A percentile compares a stretch with the other conserved stretches of the same genome.
phyloP scores from a whole-genome alignment of 768 basidiomycete species.

The Leccinum sublutescens region DNA sequence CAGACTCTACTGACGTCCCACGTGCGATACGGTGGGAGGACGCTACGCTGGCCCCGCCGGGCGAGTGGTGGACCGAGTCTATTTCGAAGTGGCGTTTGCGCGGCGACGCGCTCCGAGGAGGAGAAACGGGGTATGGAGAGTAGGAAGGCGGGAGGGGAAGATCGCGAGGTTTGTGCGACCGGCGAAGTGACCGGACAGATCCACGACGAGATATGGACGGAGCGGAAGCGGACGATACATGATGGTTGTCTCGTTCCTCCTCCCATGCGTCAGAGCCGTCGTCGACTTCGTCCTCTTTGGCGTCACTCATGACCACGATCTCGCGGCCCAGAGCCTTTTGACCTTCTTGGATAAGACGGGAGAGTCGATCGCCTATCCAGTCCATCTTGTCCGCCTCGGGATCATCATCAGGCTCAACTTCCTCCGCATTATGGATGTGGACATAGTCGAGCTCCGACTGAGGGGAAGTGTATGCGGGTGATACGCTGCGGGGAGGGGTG shows the following conservation, averaged over 20 bases:
- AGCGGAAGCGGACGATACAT: not conserved
- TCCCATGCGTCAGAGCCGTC: constrained; percentile 77
- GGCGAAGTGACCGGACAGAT: constrained; percentile 28
- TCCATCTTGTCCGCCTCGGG: constrained; percentile 64
- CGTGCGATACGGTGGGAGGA: constrained; percentile 21
- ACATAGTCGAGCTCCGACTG: constrained; percentile 46
- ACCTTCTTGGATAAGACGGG: constrained; percentile 73
- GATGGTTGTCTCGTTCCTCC: constrained; percentile 45
- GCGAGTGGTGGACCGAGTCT: constrained; percentile 28
- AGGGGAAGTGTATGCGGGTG: constrained; percentile 30
- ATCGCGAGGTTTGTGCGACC: constrained; percentile 20
- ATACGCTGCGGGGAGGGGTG: constrained; percentile 29
- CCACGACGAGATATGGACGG: constrained; percentile 28
- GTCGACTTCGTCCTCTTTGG: constrained; percentile 71
- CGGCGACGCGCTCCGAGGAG: constrained; percentile 35
- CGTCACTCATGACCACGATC: constrained; percentile 74
- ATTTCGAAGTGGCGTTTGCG: constrained; percentile 26
- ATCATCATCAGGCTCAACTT: constrained; percentile 34
- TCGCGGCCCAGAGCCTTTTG: constrained; percentile 75
- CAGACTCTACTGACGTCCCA: constrained; percentile 38
- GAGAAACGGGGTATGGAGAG: constrained; percentile 25
- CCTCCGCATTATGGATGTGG: constrained; percentile 31
- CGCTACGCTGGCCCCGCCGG: constrained; percentile 20
- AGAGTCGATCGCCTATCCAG: constrained; percentile 73
- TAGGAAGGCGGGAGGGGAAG: constrained; percentile 31